Evolutionary conservation across 192 early-diverging fungal genomes (phyloP), one percentile per base, ranked within the genome.

Genomic region (Umbelopsis vinacea): DNA sequence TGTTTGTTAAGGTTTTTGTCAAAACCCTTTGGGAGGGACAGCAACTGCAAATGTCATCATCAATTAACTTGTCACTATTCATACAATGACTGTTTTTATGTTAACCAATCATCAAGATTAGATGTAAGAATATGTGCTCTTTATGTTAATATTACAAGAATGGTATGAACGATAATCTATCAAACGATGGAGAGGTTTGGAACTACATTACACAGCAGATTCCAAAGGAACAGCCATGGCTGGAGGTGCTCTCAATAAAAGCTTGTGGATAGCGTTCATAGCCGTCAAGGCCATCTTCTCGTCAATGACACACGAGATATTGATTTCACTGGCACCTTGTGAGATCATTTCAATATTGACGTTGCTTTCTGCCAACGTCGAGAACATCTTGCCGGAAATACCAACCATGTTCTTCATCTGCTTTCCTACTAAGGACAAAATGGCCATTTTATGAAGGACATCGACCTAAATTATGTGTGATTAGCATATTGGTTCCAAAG

Each of bases 271-370:
- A 6, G 90, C 93, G 23, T 84, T 80, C 75, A 96, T 80, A 9
- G 95, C 95, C 10, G 69, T 69, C 2, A 85, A 69, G 3, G 92
- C 88, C 38, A 79, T 83, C 46, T 78, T 72, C 63, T 90, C 86
- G 22, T 87, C 86, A 71, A 97, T 91, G 9, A 97, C 93, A 76
- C 95, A 97, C 52, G 89, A 91, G 68, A 97, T 97, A 81, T 97
- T 97, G 80, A 97, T 96, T 81, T 97, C 95, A 19, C 88, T 90
- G 12, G 95, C 93, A 35, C 94, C 95, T 83, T 97, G 95, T 26
- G 91, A 93, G 50, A 97, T 97, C 90, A 97, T 97, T 79, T 97
- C 95, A 68, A 97, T 95, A 77, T 94, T 97, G 67, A 97, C 90
- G 55, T 84, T 81, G 71, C 89, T 85, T 68, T 88, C 84, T 17